Percentiles rank a stretch among this genome's conserved stretches.
These are phyloP conservation scores for Chlorophyllum brunneum DNA, from an alignment of 768 basidiomycete genomes.

Conservation along the genomic window DNA sequence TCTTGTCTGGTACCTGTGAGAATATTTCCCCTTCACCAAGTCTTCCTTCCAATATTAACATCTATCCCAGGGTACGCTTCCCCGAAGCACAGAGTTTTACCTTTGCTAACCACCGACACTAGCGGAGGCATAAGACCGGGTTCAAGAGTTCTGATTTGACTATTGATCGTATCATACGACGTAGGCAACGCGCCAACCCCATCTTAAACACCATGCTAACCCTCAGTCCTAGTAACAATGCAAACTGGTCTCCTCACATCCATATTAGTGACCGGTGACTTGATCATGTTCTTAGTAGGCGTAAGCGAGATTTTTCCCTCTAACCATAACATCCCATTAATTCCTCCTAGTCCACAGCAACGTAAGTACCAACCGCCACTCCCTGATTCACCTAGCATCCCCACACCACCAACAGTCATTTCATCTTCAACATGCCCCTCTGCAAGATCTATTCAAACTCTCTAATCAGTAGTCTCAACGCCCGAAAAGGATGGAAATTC, in stretches of 20 bases:
- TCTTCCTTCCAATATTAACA: too few relatives aligned
- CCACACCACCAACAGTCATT: neutral
- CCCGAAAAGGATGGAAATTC: neutral
- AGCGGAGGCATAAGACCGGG: neutral
- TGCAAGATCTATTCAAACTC: constrained; percentile 5
- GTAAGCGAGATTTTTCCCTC: neutral
- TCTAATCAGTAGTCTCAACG: neutral
- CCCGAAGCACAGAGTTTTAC: too few relatives aligned
- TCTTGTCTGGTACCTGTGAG: too few relatives aligned
- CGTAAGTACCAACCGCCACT: neutral
- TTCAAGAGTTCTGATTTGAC: neutral
- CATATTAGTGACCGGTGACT: neutral
- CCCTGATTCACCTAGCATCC: neutral
- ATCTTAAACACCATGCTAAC: neutral
- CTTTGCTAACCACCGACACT: neutral
- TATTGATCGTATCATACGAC: neutral
- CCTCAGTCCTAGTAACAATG: neutral
- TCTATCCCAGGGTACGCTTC: too few relatives aligned
- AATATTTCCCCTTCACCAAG: too few relatives aligned
- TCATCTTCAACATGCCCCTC: neutral
- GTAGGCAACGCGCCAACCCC: neutral
- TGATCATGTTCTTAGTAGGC: neutral
- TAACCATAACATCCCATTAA: neutral
- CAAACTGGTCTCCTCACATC: neutral
- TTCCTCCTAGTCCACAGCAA: neutral